Base-by-base conservation (phyloP, 768 basidiomycete species). In the Trametes cubensis region DNA sequence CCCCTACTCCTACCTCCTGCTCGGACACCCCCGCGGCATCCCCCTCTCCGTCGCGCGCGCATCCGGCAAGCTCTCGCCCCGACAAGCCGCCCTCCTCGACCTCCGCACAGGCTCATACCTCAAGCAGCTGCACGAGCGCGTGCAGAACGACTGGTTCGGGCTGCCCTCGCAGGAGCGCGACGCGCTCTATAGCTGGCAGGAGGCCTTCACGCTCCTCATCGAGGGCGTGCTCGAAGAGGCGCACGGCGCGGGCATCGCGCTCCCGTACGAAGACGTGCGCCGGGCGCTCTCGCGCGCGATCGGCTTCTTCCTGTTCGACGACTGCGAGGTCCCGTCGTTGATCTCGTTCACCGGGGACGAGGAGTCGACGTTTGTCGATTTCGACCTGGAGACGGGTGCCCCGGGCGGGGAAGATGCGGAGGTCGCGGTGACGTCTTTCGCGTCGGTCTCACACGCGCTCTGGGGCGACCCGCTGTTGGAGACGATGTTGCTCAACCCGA, bases 381-480 rank as follows among this genome's bases (percentile, higher is more conserved):
- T 81, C 41, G 69, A 68, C 38, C 47, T 30, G 21, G 51, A 61
- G n/a, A 21, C 39, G 28, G 60, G 55, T 8, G 66, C 50, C n/a
- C 54, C 60, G 18, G 54, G 62, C 23, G 69, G 61, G 7, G 66
- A 53, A 18, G 70, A 69, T 17, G 73, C 62, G 23, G 73, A 63
- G 74, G 72, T 38, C 77, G 79, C n/a, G 40, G 78, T 87, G 60
- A 77, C 84, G 47, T 57, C 69, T 40, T 75, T 67, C 63, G 71
- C 69, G 67, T 72, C 72, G 56, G 54, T 79, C 17, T 68, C 79
- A 1, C 84, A 82, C 65, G 85, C 87, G 14, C 64, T 91, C 23
- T 92, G 88, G 85, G 90, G 88, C 28, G 90, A 92, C 70, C 90
- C 90, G 11, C 73, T 92, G 41, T 78, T 90, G 40, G 90, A 92